Conservation (phyloP, 768 basidiomycete species). For the Trametes villosa region DNA sequence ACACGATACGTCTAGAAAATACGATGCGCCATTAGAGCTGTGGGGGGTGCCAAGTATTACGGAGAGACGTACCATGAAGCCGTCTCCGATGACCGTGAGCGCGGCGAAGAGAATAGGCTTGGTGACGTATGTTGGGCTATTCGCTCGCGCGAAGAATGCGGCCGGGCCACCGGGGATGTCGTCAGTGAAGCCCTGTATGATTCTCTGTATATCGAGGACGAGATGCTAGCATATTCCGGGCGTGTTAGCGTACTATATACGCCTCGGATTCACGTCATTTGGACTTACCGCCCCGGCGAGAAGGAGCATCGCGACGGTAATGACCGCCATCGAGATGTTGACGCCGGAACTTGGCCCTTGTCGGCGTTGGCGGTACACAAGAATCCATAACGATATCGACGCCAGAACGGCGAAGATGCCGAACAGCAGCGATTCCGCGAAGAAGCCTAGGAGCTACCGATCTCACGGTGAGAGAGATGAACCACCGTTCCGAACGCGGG, state of each 20-base stretch:
- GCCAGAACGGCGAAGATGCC: neutral
- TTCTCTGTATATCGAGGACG: neutral
- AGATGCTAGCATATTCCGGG: neutral
- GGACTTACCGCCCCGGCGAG: neutral
- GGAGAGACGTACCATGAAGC: neutral
- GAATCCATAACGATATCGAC: neutral
- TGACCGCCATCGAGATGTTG: neutral
- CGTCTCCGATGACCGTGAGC: neutral
- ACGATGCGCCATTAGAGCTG: too few relatives aligned
- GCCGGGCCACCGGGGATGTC: too few relatives aligned
- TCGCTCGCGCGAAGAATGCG: neutral
- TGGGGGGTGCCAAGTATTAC: too few relatives aligned
- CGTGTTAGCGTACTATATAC: neutral
- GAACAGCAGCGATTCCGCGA: neutral
- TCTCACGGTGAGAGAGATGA: neutral
- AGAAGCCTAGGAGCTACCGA: neutral
- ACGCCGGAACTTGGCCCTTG: neutral
- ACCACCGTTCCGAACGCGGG: neutral
- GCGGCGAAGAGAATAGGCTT: neutral
- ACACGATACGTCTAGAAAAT: neutral
- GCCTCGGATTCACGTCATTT: too few relatives aligned
- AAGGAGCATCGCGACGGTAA: neutral
- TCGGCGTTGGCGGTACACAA: neutral
- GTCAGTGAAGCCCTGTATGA: neutral
- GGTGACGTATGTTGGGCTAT: neutral